Percentiles rank a stretch among this genome's conserved stretches.
phyloP scores from a whole-genome alignment of 1,284 basidiomycete genomes.

The Naganishia sp. region DNA sequence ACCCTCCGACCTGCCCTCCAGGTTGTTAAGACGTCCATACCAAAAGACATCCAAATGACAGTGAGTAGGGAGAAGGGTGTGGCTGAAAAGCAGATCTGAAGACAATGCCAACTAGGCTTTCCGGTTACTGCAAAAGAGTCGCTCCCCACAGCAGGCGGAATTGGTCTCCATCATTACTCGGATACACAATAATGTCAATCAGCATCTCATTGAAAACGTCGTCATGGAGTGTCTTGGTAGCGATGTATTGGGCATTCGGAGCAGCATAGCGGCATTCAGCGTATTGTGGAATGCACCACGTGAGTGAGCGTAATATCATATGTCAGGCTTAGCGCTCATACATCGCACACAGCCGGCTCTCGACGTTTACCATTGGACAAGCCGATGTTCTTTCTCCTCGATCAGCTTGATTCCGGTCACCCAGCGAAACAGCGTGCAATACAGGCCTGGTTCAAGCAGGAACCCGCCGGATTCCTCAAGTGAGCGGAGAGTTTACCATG shows the following conservation, averaged over 20 bases:
- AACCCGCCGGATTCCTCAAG: conserved; percentile 18
- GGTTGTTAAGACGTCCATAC: conserved; percentile 5
- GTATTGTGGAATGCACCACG: conserved; percentile 13
- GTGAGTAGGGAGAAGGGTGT: background rate
- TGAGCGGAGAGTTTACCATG: background rate
- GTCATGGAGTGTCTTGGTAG: conserved; percentile 17
- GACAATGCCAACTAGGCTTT: background rate
- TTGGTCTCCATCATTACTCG: conserved; percentile 16
- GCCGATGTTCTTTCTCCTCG: conserved; percentile 23
- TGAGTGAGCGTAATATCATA: background rate
- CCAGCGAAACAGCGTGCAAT: conserved; percentile 17
- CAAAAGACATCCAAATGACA: conserved; percentile 15
- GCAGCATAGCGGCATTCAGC: conserved; percentile 7
- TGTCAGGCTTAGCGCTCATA: background rate
- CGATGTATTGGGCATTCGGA: background rate
- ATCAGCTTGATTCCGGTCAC: conserved; percentile 4
- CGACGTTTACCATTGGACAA: conserved; percentile 12
- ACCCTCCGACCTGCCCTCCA: background rate
- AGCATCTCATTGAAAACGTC: conserved; percentile 7
- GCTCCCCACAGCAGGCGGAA: conserved; percentile 7
- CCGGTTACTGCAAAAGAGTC: conserved; percentile 4
- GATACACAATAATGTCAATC: conserved; percentile 5
- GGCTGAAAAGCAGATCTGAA: background rate
- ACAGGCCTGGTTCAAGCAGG: conserved; percentile 26
- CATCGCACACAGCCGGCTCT: background rate